Percentiles rank a stretch among this genome's conserved stretches.
Conservation (phyloP, 2,329 filamentous ascomycete genomes). For the Hymenoscyphus scutula region DNA sequence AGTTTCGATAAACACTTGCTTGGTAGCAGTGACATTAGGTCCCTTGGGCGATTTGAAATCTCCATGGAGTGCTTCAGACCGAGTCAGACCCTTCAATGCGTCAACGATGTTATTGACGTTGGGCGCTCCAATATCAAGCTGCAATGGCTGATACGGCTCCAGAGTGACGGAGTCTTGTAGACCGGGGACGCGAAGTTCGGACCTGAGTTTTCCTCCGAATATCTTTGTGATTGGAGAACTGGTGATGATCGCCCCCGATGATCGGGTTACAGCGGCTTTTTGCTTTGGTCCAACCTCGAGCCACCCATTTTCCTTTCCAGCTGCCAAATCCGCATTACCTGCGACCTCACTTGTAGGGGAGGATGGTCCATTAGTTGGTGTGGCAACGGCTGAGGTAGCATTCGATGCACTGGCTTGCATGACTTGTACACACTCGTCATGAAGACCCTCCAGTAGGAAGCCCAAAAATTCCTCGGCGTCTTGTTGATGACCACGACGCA, state of each 20-base stretch:
- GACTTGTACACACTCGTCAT: slow-evolving; percentile 84
- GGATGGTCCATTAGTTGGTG: slow-evolving; percentile 40
- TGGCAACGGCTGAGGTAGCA: slow-evolving; percentile 44
- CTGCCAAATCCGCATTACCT: slow-evolving; percentile 31
- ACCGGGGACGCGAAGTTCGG: slow-evolving; percentile 82
- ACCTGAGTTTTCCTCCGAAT: slow-evolving; percentile 87
- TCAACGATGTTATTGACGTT: slow-evolving; percentile 90
- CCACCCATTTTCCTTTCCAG: slow-evolving; percentile 68
- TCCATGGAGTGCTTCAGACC: slow-evolving; percentile 79
- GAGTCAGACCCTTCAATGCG: slow-evolving; percentile 80
- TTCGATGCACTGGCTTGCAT: slow-evolving; percentile 47
- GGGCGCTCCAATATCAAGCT: slow-evolving; percentile 87
- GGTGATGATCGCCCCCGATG: slow-evolving; percentile 71
- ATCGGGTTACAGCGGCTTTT: slow-evolving; percentile 79
- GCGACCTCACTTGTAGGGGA: slow-evolving; percentile 45
- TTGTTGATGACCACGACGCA: slow-evolving; percentile 96
- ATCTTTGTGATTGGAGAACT: slow-evolving; percentile 90
- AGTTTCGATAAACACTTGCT: slow-evolving; percentile 92
- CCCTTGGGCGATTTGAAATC: slow-evolving; percentile 80
- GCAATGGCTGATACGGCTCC: slow-evolving; percentile 90
- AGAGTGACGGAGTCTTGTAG: slow-evolving; percentile 87
- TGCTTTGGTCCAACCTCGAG: slow-evolving; percentile 92
- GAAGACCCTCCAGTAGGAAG: slow-evolving; percentile 86
- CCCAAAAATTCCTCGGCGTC: slow-evolving; percentile 97
- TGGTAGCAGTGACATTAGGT: slow-evolving; percentile 74